These are phyloP conservation scores for Ceratocystis variospora DNA, from an alignment of 2,329 filamentous ascomycete species.

Conservation along the genomic window DNA sequence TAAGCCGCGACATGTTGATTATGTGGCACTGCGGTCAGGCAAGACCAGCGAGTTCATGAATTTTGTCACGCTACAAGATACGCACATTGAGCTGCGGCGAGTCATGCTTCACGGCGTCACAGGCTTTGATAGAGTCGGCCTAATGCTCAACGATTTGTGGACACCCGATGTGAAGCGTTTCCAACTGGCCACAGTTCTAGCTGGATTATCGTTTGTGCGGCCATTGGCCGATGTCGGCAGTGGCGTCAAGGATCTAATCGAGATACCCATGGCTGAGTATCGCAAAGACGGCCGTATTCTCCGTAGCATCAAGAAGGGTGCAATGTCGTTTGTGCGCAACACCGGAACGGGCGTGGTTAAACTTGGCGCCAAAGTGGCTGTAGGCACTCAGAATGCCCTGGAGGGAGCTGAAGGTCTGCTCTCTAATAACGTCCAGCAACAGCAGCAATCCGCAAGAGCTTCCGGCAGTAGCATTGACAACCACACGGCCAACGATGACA, in stretches of 20 bases:
- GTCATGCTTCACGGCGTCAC: constrained; percentile 85
- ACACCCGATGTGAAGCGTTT: constrained; percentile 82
- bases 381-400: constrained; percentile 86
- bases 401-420: constrained; percentile 78
- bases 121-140: constrained; percentile 79
- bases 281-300: constrained; percentile 86
- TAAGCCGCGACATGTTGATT: constrained; percentile 96
- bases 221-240: constrained; percentile 83
- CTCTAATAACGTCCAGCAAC: constrained; percentile 24
- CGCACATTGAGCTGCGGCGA: constrained; percentile 72
- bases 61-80: constrained; percentile 80
- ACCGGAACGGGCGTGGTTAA: constrained; percentile 92
- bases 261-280: constrained; percentile 85
- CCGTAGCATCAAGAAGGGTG: constrained; percentile 82
- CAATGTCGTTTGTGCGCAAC: constrained; percentile 76
- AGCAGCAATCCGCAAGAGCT: constrained; percentile 31
- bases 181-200: constrained; percentile 77
- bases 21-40: constrained; percentile 78
- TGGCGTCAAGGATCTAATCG: constrained; percentile 72
- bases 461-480: neutral
- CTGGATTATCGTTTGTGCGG: constrained; percentile 78
- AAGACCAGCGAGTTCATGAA: constrained; percentile 99
- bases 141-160: constrained; percentile 91
- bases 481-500: constrained; percentile 39
- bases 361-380: constrained; percentile 81